Evolutionary conservation across 768 basidiomycete genomes (phyloP), one percentile per base, ranked within the genome.

Genomic region (Amyloporia xantha): DNA sequence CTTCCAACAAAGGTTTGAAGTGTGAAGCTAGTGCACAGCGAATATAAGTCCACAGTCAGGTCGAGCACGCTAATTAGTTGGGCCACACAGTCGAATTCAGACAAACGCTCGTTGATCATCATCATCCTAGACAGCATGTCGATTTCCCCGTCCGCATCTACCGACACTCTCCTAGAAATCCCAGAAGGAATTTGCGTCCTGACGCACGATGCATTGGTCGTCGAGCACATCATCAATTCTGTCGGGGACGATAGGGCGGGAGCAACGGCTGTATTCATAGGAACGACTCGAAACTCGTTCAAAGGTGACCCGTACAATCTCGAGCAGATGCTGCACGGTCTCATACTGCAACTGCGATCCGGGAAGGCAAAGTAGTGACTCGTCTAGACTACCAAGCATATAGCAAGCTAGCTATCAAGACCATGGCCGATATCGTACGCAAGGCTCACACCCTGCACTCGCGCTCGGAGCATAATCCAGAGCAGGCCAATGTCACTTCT

Each of bases 211-310:
- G 58, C 66, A 5, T 78, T 93, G 30, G 72, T 88, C 52, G 68
- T 74, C 3, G 65, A 78, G 10, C 62, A 65, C 0, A 82, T 89
- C 53, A 73, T 82, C n/a, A 61, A 66, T 11, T 82, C 78, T 10
- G 84, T 90, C 20, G 71, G 73, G 40, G 73, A 82, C 59, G 74
- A 82, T 45, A 64, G 67, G 36, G 84, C 84, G 19, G 91, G 89
- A 5, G 90, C 86, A 27, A 81, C 75, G 10, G 80, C 81, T 9
- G 69, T 82, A 2, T 92, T 94, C 68, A 78, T 91, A 46, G 91
- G 91, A 6, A 90, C 89, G 12, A 94, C 91, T 5, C 78, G 91
- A 49, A 84, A 91, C 63, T 83, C 82, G 0, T 92, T 92, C 69
- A 73, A 84, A 77, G 90, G 90, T 85, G 57, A 41, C 15, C 2